These are phyloP conservation scores for Leccinellum albellum DNA, from an alignment of 768 basidiomycete genomes.

Conservation along the genomic window DNA sequence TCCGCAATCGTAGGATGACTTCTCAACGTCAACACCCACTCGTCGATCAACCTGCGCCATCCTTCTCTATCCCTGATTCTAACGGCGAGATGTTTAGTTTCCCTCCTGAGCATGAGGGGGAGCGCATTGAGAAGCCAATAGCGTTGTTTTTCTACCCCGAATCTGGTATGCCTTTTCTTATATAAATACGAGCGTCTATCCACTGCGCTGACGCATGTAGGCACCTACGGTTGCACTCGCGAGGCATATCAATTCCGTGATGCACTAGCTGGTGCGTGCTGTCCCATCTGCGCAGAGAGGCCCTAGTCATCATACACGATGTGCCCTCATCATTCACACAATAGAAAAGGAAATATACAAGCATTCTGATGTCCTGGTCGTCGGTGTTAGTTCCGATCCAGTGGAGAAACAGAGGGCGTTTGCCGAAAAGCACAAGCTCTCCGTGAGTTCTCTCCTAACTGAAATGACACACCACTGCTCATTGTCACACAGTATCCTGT, in stretches of 20 bases:
- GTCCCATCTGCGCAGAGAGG: too few species aligned
- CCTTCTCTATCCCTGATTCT: slow-evolving; percentile 60
- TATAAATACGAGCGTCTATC: neutral
- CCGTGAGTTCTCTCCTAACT: slow-evolving; percentile 39
- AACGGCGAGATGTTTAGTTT: slow-evolving; percentile 60
- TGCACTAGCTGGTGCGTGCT: slow-evolving; percentile 56
- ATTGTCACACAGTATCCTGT: slow-evolving; percentile 59
- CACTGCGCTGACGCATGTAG: slow-evolving; percentile 31
- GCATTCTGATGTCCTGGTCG: slow-evolving; percentile 55
- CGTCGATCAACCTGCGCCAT: slow-evolving; percentile 62
- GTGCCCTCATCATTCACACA: neutral
- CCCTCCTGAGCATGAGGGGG: slow-evolving; percentile 50
- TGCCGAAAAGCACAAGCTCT: slow-evolving; percentile 65
- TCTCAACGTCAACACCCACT: slow-evolving; percentile 44
- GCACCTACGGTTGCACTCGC: slow-evolving; percentile 74
- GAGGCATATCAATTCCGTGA: slow-evolving; percentile 83
- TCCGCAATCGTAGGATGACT: slow-evolving; percentile 33
- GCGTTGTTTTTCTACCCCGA: slow-evolving; percentile 79
- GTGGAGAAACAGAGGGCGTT: slow-evolving; percentile 72
- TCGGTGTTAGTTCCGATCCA: slow-evolving; percentile 73
- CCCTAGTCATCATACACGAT: neutral
- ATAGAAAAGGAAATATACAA: slow-evolving; percentile 65
- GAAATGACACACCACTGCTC: neutral
- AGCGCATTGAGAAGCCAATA: slow-evolving; percentile 42
- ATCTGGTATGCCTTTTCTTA: slow-evolving; percentile 41